Percentiles rank a stretch among this genome's conserved stretches.
Conservation (phyloP, 305 asterid species). For the Petunia hybrid region DNA sequence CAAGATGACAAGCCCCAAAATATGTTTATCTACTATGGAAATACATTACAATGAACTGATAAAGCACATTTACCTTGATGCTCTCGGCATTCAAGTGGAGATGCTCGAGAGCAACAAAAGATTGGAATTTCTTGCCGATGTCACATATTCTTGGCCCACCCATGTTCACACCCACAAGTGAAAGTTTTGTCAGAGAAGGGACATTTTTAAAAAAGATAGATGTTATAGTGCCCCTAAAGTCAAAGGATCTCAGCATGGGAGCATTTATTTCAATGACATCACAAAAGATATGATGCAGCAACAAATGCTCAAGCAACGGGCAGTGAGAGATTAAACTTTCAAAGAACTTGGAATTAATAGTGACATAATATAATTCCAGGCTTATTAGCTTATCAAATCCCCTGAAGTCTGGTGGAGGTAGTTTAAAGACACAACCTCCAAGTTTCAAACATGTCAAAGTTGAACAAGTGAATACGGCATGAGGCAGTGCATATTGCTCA, state of each 20-base stretch:
- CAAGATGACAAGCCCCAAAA: neutral
- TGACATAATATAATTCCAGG: constrained; percentile 6
- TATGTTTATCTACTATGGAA: too few species aligned
- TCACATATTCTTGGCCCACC: too few species aligned
- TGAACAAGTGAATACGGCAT: neutral
- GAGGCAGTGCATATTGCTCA: too few species aligned
- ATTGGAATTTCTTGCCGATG: neutral
- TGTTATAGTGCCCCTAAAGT: neutral
- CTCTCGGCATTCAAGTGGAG: neutral
- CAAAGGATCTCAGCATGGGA: neutral
- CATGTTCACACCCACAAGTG: neutral
- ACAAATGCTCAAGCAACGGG: constrained; percentile 29
- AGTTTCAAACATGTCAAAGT: constrained; percentile 20
- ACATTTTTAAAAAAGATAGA: neutral
- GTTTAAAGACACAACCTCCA: constrained; percentile 11
- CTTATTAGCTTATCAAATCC: neutral
- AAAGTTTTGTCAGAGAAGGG: constrained; percentile 28
- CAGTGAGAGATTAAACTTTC: neutral
- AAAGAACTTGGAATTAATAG: constrained; percentile 1
- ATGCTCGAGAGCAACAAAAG: constrained; percentile 28
- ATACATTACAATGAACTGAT: neutral
- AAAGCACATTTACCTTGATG: constrained; percentile 13
- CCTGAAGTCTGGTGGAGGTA: constrained; percentile 29
- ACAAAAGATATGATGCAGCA: neutral
- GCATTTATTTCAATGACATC: neutral